A percentile compares a stretch with the other conserved stretches of the same genome.
phyloP scores from a whole-genome alignment of 306 rosid genomes.

The Erythrophleum fordii region DNA sequence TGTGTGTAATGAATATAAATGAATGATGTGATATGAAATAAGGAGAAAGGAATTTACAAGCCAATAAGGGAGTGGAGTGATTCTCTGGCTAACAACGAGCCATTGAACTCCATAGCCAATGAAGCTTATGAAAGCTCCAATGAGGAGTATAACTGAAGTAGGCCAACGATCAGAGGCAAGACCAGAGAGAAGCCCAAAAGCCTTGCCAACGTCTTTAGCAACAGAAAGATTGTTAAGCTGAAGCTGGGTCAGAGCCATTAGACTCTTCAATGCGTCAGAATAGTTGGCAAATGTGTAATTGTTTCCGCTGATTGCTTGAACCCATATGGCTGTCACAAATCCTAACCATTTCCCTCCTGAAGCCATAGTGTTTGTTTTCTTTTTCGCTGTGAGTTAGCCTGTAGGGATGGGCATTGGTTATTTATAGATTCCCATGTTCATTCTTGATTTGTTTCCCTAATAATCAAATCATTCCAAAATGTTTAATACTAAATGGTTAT shows the following conservation, averaged over 20 bases:
- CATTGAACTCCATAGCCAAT: conserved; percentile 86
- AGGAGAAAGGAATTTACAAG: conserved; percentile 39
- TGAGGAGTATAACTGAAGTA: conserved; percentile 39
- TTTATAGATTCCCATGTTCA: conserved; percentile 20
- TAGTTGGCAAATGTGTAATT: conserved; percentile 56
- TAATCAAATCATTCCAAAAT: not conserved
- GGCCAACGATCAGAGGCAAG: conserved; percentile 50
- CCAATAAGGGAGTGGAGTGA: conserved; percentile 80
- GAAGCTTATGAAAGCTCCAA: conserved; percentile 65
- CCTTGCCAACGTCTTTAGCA: conserved; percentile 61
- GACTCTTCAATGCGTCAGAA: conserved; percentile 43
- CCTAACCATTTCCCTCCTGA: conserved; percentile 52
- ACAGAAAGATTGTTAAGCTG: conserved; percentile 59
- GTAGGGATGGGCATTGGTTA: not conserved
- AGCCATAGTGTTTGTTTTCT: not conserved
- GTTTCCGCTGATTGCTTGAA: conserved; percentile 58
- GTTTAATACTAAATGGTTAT: not conserved
- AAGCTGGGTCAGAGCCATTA: conserved; percentile 51
- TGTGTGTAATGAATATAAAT: not conserved
- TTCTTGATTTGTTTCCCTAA: not conserved
- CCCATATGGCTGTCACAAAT: conserved; percentile 58
- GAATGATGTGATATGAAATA: not conserved
- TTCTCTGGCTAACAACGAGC: conserved; percentile 80
- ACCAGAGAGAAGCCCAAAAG: conserved; percentile 56
- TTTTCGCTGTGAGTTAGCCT: not conserved